Percentiles rank a stretch among this genome's conserved stretches.
Evolutionary conservation across 1,139 yeast genomes (phyloP).

Genomic region (Yamadazyma pseudoaaseri): DNA sequence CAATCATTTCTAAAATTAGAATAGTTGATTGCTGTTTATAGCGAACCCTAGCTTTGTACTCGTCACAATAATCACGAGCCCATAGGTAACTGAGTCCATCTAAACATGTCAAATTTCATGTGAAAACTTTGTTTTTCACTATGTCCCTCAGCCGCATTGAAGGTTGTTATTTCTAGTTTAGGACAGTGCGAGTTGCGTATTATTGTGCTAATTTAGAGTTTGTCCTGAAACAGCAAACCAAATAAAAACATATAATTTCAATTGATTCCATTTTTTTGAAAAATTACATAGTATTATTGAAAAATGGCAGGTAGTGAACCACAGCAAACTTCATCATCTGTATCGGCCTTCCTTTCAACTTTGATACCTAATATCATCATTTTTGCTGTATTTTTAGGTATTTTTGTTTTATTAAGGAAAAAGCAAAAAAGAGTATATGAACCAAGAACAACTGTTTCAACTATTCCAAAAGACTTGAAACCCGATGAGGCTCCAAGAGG

Average conservation of each 20-base stretch:
- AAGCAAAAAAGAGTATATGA: slow-evolving; percentile 72
- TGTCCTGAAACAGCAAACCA: slow-evolving; percentile 1
- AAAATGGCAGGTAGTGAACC: slow-evolving; percentile 7
- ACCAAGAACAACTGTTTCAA: slow-evolving; percentile 60
- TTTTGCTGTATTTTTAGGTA: slow-evolving; percentile 52
- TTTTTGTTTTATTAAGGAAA: slow-evolving; percentile 67
- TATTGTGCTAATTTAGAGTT: background rate
- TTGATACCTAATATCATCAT: slow-evolving; percentile 44
- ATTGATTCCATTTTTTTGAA: background rate
- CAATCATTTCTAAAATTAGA: too few relatives aligned
- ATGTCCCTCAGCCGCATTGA: slow-evolving; percentile 1
- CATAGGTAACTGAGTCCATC: too few relatives aligned
- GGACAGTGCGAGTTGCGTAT: background rate
- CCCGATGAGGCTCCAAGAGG: slow-evolving; percentile 62
- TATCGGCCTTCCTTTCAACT: slow-evolving; percentile 41
- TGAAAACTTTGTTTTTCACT: too few relatives aligned
- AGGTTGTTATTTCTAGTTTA: background rate
- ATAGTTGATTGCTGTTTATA: too few relatives aligned
- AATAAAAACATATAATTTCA: background rate
- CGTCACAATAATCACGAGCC: too few relatives aligned
- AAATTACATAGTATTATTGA: background rate
- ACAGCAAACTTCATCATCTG: slow-evolving; percentile 23
- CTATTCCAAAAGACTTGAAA: slow-evolving; percentile 39
- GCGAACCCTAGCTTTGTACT: too few relatives aligned
- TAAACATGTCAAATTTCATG: too few relatives aligned